These are phyloP conservation scores for Aspergillus arachidicola DNA, from an alignment of 2,329 filamentous ascomycete species.

Conservation along the genomic window DNA sequence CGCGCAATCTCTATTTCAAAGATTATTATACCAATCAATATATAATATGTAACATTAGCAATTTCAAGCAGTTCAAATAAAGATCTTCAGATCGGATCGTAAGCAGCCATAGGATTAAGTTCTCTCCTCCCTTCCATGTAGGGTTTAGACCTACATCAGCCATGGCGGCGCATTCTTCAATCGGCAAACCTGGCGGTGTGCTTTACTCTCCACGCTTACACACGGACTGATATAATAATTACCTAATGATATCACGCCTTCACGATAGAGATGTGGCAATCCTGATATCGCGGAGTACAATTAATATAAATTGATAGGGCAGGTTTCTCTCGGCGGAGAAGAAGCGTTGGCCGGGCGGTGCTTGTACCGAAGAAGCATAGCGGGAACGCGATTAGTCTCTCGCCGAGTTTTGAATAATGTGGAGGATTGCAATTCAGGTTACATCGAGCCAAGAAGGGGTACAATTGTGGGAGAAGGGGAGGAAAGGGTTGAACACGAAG, in stretches of 20 bases:
- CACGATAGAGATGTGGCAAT: not conserved
- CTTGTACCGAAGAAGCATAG: slow-evolving; percentile 12
- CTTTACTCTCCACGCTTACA: not conserved
- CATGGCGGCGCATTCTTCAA: not conserved
- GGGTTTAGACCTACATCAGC: not conserved
- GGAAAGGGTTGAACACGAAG: too few species aligned
- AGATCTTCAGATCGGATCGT: not conserved
- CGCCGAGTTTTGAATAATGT: not conserved
- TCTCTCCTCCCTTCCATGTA: not conserved
- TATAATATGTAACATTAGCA: not conserved
- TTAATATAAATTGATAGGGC: not conserved
- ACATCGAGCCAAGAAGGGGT: not conserved
- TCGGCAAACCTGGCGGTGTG: not conserved
- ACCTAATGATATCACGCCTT: not conserved
- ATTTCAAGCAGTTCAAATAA: not conserved
- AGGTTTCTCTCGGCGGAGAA: not conserved
- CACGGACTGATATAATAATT: not conserved
- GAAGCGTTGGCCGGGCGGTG: slow-evolving; percentile 3
- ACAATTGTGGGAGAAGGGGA: not conserved
- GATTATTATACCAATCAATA: not conserved
- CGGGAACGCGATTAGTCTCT: not conserved
- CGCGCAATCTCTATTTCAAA: not conserved
- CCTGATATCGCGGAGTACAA: not conserved
- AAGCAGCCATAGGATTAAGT: not conserved
- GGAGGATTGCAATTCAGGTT: not conserved